Base-by-base conservation (phyloP, 345 rosid species). In the Isatis tinctoria region DNA sequence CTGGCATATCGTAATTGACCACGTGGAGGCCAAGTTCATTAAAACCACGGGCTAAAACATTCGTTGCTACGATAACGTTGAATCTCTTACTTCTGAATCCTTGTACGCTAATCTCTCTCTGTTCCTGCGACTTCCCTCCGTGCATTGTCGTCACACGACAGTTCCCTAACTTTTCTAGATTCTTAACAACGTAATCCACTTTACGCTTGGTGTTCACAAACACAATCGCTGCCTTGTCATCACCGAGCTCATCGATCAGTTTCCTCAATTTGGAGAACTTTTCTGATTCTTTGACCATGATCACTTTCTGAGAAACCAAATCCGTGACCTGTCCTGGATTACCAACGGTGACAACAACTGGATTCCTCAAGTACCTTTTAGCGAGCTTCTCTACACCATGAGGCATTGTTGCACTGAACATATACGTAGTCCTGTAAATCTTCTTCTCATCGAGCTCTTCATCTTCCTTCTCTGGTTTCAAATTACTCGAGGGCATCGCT, bases 371-470 rank as follows among this genome's bases (percentile, higher is more conserved):
- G 74, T 91, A 91, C 83, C 90, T 94, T 83, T 92, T 85, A 2
- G 97, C 96, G 28, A 94, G 93, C 33, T 95, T 80, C 83, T 92
- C 99, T 28, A 94, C 97, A 20, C 88, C 87, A 48, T 93, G 88
- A 32, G 96, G 96, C 98, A 94, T 91, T 0, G 97, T 91, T 20
- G 97, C 98, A 79, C 93, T 91, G 49, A 91, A 94, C 97, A 91
- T 94, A 78, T 94, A 94, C 27, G 96, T 94, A 0, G 97, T 93
- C 27, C 95, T 83, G 76, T 91, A 93, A 67, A 93, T 88, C 84
- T 71, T 93, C 78, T 88, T 91, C 73, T 82, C 91, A 27, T 91
- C 98, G 6, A 93, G 97, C 78, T 90, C 94, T 74, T 91, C 97
- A 77, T 91, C 98, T 79, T 93, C 98, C 75, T 93, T 93, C 77